These are phyloP conservation scores for Diaporthe eres DNA, from an alignment of 2,329 filamentous ascomycete genomes.

Conservation along the genomic window DNA sequence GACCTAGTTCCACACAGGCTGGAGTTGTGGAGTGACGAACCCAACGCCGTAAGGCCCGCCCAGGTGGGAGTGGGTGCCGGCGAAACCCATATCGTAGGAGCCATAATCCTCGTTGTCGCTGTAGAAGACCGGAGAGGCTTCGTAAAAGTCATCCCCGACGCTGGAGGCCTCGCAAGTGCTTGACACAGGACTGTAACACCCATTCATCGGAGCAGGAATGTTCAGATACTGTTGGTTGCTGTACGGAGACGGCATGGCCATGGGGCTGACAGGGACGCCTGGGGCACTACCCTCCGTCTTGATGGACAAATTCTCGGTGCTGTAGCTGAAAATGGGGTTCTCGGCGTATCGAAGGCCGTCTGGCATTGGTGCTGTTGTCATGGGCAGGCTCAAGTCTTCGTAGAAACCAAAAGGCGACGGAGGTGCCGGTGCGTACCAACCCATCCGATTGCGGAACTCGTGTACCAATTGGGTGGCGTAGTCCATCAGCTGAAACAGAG, in stretches of 20 bases:
- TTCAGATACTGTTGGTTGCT: conserved; percentile 70
- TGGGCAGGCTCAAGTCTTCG: conserved; percentile 55
- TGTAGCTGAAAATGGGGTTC: conserved; percentile 74
- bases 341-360: conserved; percentile 63
- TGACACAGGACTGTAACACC: conserved; percentile 73
- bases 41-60: conserved; percentile 66
- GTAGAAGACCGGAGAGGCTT: conserved; percentile 67
- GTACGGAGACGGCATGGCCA: conserved; percentile 70
- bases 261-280: conserved; percentile 65
- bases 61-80: conserved; percentile 62
- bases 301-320: conserved; percentile 72
- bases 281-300: conserved; percentile 64
- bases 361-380: conserved; percentile 50
- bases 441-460: conserved; percentile 78
- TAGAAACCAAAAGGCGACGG: conserved; percentile 59
- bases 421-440: conserved; percentile 71
- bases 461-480: conserved; percentile 78
- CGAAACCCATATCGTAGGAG: conserved; percentile 55
- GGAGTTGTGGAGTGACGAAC: conserved; percentile 76
- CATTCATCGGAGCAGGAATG: conserved; percentile 74
- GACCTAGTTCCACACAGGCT: conserved; percentile 73
- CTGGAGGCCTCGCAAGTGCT: conserved; percentile 64
- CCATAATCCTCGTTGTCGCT: conserved; percentile 73
- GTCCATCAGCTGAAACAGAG: conserved; percentile 74
- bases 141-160: conserved; percentile 56